Evolutionary conservation across 1,139 yeast genomes (phyloP).

Genomic region (Debaryomyces coudertii): DNA sequence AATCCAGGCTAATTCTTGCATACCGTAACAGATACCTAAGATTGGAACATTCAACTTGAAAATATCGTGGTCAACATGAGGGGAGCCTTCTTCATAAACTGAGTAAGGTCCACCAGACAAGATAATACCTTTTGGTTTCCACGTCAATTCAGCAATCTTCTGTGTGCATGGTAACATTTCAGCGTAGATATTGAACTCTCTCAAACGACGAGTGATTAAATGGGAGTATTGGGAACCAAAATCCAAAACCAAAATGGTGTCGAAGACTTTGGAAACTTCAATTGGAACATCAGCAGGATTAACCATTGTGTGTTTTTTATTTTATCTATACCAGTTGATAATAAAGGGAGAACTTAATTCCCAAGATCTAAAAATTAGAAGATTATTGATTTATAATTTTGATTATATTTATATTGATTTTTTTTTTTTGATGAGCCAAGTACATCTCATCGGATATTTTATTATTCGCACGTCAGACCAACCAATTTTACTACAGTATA

Average conservation of each 20-base stretch:
- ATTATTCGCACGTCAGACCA: conserved; percentile 1
- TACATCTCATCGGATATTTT: conserved; percentile 6
- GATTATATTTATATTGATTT: background rate
- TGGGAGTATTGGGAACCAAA: conserved; percentile 99
- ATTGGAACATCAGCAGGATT: conserved; percentile 39
- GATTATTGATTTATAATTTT: background rate
- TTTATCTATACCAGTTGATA: background rate
- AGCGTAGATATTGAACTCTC: conserved; percentile 97
- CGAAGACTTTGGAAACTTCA: conserved; percentile 82
- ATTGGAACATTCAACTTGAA: conserved; percentile 92
- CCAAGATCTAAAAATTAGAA: conserved; percentile 2
- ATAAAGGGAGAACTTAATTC: conserved; percentile 3
- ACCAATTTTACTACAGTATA: background rate
- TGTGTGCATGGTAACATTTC: conserved; percentile 99
- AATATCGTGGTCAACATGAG: conserved; percentile 94
- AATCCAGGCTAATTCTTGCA: conserved; percentile 99
- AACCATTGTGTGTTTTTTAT: conserved; percentile 2
- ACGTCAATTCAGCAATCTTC: conserved; percentile 84
- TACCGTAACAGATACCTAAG: conserved; percentile 97
- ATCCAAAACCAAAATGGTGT: conserved; percentile 95
- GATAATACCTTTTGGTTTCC: conserved; percentile 97
- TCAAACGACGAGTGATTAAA: conserved; percentile 92
- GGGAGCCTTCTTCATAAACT: conserved; percentile 92
- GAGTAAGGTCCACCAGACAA: conserved; percentile 98
- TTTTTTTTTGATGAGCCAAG: conserved; percentile 4